Conservation (phyloP, 345 rosid genomes). For the Lepidium didymum region DNA sequence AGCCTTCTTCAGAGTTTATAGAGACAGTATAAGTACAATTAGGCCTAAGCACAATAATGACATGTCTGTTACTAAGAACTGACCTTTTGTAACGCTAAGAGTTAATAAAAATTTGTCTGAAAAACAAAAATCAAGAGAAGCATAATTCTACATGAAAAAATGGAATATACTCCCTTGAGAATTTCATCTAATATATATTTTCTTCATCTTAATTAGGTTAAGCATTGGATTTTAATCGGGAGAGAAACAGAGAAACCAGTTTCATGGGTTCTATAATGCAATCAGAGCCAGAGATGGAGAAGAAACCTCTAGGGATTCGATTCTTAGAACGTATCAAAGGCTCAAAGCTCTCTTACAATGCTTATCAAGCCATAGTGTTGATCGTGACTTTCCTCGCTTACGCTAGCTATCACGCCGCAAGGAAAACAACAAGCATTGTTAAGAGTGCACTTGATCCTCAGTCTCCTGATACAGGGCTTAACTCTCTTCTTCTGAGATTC, state of each 20-base stretch:
- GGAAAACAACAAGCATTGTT: conserved; percentile 91
- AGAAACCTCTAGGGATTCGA: conserved; percentile 65
- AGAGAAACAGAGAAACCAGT: background rate
- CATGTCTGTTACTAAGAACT: conserved; percentile 6
- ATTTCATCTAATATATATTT: background rate
- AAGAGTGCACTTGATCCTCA: conserved; percentile 84
- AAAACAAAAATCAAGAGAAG: background rate
- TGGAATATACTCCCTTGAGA: conserved; percentile 11
- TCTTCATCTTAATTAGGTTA: background rate
- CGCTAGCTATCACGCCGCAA: conserved; percentile 70
- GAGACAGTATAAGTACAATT: background rate
- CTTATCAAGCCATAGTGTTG: conserved; percentile 72
- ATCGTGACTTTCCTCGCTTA: conserved; percentile 78
- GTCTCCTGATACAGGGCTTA: conserved; percentile 24
- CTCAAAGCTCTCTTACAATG: conserved; percentile 48
- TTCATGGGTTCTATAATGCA: conserved; percentile 55
- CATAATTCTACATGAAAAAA: conserved; percentile 1
- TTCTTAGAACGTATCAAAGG: conserved; percentile 44
- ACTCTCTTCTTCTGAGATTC: conserved; percentile 17
- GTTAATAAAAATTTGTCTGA: background rate
- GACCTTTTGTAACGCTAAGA: conserved; percentile 12
- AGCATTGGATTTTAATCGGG: background rate
- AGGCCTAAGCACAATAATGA: background rate
- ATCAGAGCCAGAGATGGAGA: conserved; percentile 7
- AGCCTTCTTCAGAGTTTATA: background rate